Base-by-base conservation (phyloP, 2,329 filamentous ascomycete species). In the Fusarium torreyae region DNA sequence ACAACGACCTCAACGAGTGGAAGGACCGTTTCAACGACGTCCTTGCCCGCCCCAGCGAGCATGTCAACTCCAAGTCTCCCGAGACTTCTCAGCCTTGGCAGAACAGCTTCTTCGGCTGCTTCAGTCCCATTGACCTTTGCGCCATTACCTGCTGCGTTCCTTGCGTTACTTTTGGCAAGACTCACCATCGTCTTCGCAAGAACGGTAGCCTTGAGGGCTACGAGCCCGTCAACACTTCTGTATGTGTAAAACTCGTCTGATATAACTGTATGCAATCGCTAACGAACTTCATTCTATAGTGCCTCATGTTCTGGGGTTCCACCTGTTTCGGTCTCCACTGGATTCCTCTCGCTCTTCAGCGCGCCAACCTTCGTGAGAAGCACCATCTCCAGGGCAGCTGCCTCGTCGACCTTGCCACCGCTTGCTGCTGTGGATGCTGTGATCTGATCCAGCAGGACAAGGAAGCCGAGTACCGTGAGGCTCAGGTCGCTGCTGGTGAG, bases 141-240 rank as follows among this genome's bases (percentile, higher is more conserved):
- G 66, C 83, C n/a, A 76, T 84, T 53, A 79, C 81, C 17, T 85
- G 78, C 68, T 85, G 80, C 65, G 64, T 83, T 26, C 83, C 84
- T 3, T 85, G 83, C 64, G 76, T 85, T 33, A 84, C 82, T 34
- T 85, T 84, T 49, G 83, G 83, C 74, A 83, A 82, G 79, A 84
- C 82, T 4, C 75, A 84, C 57, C 83, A 85, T 66, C 81, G 83
- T 20, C 71, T 84, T 13, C 77, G 75, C 60, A 81, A 81, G 75
- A 77, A 80, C 26, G 77, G 72, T 36, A 77, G 75, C 57, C 78
- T 85, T 9, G 65, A 79, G 18, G 83, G 81, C 15, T 85, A 83
- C 34, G 80, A 84, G 77, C 77, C 81, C 33, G 75, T 84, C 71
- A 85, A 85, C 76, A 83, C 81, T 14, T 80, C 80, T 34, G 83